Base-by-base conservation (phyloP, 1,139 yeast genomes). In the Magnusiomyces suaveolens region DNA sequence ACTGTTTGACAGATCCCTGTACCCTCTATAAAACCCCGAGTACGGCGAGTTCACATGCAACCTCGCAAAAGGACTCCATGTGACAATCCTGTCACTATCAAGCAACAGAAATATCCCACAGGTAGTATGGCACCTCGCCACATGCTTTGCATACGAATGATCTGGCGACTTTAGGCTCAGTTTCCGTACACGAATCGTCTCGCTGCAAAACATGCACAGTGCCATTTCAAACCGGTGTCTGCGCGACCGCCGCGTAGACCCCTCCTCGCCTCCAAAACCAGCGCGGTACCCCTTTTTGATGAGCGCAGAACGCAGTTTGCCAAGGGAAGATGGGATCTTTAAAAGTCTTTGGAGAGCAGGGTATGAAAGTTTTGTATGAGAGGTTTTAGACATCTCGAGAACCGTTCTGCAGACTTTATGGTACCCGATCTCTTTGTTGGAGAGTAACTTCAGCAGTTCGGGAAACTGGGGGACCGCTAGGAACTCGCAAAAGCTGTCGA, bases 11-110 rank as follows among this genome's bases (percentile, higher is more conserved):
- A 86, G 94, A 50, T 82, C 84, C 51, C 90, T 90, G 18, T 82
- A 69, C 64, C 90, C 97, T 0, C 97, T 97, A 68, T 88, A 96
- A 49, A 77, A 76, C 66, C 90, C 96, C 48, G 87, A 71, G 65
- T 83, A 92, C 0, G 97, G 98, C 1, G 95, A n/a, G n/a, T n/a
- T n/a, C n/a, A n/a, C n/a, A n/a, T n/a, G n/a, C n/a, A n/a, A n/a
- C n/a, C 86, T 47, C 82, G 83, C 58, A 81, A 77, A 66, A 90
- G 90, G 0, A 96, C 82, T 0, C 98, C 98, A 57, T 76, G 75
- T 52, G 80, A 79, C 24, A n/a, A n/a, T n/a, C 64, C 62, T 60
- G 85, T 79, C 53, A 92, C 67, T 41, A 87, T 66, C 54, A 88
- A 71, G 92, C 14, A 90, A 66, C 52, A 92, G 72, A 64, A 85